A percentile compares a stretch with the other conserved stretches of the same genome.
These are phyloP conservation scores for Bacterosira constricta DNA, from an alignment of 108 stramenopile genomes.

Conservation along the genomic window DNA sequence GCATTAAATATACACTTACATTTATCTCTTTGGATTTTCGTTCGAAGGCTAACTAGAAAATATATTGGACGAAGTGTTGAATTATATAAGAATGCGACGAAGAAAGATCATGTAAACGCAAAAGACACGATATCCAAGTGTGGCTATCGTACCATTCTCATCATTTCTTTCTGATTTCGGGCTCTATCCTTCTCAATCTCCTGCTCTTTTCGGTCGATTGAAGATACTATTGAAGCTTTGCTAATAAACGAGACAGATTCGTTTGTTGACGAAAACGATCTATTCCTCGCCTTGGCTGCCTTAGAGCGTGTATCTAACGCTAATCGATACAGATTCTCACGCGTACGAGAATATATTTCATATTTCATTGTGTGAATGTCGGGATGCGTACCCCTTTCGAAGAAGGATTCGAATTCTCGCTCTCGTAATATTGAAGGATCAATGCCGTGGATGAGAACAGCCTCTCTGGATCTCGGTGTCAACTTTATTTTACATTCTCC, in stretches of 20 bases:
- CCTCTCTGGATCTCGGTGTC: constrained; percentile 16
- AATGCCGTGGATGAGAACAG: constrained; percentile 24
- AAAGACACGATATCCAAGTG: too few relatives aligned
- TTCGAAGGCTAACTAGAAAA: constrained; percentile 25
- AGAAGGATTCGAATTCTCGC: constrained; percentile 23
- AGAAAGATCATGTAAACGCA: too few relatives aligned
- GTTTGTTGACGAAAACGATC: constrained; percentile 1
- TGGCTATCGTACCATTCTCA: too few relatives aligned
- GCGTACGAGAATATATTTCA: constrained; percentile 18
- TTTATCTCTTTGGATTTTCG: constrained; percentile 29
- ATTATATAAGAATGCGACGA: too few relatives aligned
- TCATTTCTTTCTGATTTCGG: too few relatives aligned
- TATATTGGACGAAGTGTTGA: too few relatives aligned
- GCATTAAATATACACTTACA: too few relatives aligned
- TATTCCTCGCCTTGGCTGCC: not conserved
- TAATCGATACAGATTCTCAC: constrained; percentile 12
- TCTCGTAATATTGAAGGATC: constrained; percentile 11
- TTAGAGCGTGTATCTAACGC: constrained; percentile 9
- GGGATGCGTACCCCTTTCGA: constrained; percentile 12
- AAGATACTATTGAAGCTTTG: too few relatives aligned
- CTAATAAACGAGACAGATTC: not conserved
- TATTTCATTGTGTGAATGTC: constrained; percentile 26
- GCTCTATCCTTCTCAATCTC: too few relatives aligned
- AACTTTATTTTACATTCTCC: not conserved
- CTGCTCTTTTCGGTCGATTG: not conserved